phyloP scores from a whole-genome alignment of 2,329 filamentous ascomycete species.

The Fusarium pseudoanthophilum region DNA sequence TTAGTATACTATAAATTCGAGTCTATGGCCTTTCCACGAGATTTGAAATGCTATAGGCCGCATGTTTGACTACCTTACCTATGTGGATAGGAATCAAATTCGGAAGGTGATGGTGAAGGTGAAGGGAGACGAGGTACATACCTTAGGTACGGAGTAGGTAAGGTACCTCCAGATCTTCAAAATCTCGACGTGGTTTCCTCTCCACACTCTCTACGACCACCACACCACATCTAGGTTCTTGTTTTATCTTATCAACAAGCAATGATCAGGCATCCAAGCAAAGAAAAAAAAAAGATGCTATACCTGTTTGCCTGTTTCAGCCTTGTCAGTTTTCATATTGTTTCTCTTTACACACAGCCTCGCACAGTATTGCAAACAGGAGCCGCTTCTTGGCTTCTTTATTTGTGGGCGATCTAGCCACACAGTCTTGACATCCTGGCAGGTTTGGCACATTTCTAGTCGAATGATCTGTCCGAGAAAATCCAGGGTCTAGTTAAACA shows the following conservation, averaged over 20 bases:
- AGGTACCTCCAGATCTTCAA: neutral
- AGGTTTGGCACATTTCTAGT: constrained; percentile 38
- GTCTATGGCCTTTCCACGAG: neutral
- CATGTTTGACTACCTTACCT: neutral
- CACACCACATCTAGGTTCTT: neutral
- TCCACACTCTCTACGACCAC: neutral
- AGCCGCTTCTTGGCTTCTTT: constrained; percentile 28
- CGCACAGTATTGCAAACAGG: constrained; percentile 12
- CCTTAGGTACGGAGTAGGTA: neutral
- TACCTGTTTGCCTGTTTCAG: neutral
- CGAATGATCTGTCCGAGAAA: constrained; percentile 43
- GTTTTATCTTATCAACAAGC: neutral
- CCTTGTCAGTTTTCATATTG: constrained; percentile 1
- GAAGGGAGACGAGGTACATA: neutral
- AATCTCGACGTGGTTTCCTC: neutral
- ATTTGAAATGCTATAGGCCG: neutral
- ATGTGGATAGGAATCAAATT: neutral
- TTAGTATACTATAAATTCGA: neutral
- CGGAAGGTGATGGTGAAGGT: neutral
- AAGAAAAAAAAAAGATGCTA: neutral
- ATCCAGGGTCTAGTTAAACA: constrained; percentile 48
- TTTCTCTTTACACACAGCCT: constrained; percentile 1
- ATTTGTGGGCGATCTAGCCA: constrained; percentile 24
- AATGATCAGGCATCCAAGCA: neutral
- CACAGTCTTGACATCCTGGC: constrained; percentile 36